Conservation (phyloP, 371 early-diverging fungal species). For the Mucor racemosus region DNA sequence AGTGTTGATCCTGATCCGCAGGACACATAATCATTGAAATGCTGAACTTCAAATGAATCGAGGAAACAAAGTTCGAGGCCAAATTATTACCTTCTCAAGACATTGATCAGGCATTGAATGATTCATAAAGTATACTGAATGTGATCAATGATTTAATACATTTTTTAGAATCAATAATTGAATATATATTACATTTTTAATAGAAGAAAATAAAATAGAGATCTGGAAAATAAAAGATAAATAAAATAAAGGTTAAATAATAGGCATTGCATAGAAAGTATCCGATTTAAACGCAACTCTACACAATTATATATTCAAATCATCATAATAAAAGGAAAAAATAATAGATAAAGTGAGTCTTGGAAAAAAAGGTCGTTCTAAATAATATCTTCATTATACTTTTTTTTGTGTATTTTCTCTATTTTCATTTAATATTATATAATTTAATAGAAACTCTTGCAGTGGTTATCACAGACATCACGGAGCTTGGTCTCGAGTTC, state of each 20-base stretch:
- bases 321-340: background rate
- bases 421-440: conserved; percentile 9
- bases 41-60: too few relatives aligned
- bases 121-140: background rate
- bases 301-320: background rate
- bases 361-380: background rate
- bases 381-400: conserved; percentile 4
- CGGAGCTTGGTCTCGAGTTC: conserved; percentile 88
- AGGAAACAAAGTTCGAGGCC: too few relatives aligned
- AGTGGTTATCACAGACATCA: conserved; percentile 81
- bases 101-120: background rate
- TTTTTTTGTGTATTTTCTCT: conserved; percentile 9
- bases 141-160: too few relatives aligned
- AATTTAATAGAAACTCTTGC: conserved; percentile 81
- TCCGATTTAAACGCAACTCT: too few relatives aligned
- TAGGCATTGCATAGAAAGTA: background rate
- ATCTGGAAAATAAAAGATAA: background rate
- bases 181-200: conserved; percentile 7
- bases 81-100: too few relatives aligned
- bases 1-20: too few relatives aligned
- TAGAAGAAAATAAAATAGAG: background rate
- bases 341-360: background rate
- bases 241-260: background rate
- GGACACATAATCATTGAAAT: too few relatives aligned
- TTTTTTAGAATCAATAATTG: background rate